These are phyloP conservation scores for Sergeia podlipaevii DNA, from an alignment of 208 protist species.

Conservation along the genomic window DNA sequence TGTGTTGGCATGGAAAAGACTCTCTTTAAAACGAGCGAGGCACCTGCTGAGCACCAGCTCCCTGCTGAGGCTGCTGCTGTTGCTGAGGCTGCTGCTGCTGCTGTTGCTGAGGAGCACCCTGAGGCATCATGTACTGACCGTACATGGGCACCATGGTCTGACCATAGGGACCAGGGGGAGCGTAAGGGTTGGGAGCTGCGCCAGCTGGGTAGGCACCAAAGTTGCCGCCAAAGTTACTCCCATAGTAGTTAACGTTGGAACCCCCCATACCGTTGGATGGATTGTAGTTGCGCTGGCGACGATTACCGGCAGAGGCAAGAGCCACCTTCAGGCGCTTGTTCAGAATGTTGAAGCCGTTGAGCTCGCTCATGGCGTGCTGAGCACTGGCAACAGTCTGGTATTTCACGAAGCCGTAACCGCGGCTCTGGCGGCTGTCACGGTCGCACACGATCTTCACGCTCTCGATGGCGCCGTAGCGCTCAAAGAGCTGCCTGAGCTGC, in stretches of 20 bases:
- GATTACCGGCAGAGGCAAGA: conserved; percentile 67
- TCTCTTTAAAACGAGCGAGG: no score
- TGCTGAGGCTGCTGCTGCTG: conserved; percentile 26
- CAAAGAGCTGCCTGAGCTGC: conserved; percentile 82
- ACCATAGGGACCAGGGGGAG: conserved; percentile 2
- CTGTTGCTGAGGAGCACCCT: conserved; percentile 45
- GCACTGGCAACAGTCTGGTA: conserved; percentile 68
- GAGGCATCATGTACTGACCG: conserved; percentile 73
- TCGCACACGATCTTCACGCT: conserved; percentile 89
- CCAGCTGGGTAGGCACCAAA: conserved; percentile 50
- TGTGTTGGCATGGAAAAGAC: no score
- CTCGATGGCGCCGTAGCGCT: conserved; percentile 82
- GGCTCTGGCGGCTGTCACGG: conserved; percentile 77
- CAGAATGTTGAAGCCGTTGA: conserved; percentile 85
- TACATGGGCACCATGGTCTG: conserved; percentile 20
- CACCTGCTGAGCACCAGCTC: no score
- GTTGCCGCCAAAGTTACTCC: conserved; percentile 28
- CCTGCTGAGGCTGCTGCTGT: conserved; percentile 34
- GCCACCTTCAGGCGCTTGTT: conserved; percentile 90
- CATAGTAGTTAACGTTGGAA: conserved; percentile 40
- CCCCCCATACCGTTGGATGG: conserved; percentile 23
- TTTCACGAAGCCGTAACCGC: conserved; percentile 91
- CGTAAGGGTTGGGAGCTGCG: conserved; percentile 50
- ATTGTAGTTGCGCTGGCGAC: conserved; percentile 39
- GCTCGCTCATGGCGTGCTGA: conserved; percentile 65